Percentiles rank a stretch among this genome's conserved stretches.
These are phyloP conservation scores for Leishmania tarentolae DNA, from an alignment of 208 protist genomes.

Conservation along the genomic window DNA sequence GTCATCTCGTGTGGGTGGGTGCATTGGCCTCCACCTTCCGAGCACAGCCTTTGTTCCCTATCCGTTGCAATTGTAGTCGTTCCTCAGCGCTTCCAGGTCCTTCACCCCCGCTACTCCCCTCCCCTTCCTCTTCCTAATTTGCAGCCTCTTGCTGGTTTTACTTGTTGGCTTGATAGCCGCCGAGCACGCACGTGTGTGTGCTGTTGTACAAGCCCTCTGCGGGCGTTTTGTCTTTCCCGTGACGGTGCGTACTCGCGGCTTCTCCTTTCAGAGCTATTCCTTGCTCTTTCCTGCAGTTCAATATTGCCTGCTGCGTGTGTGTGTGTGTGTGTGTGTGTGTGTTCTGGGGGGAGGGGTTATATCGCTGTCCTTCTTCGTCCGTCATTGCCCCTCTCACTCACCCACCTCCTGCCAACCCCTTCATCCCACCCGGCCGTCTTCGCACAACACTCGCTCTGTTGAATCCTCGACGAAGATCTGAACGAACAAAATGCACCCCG, in stretches of 20 bases:
- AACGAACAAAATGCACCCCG: background rate
- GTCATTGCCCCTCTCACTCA: background rate
- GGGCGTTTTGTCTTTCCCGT: background rate
- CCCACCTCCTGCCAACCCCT: background rate
- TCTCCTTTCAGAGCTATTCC: background rate
- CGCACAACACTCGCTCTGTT: background rate
- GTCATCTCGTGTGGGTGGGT: constrained; percentile 1
- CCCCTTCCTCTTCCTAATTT: background rate
- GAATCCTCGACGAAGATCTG: background rate
- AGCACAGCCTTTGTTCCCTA: background rate
- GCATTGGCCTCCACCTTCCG: background rate
- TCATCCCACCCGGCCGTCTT: background rate
- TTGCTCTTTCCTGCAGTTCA: background rate
- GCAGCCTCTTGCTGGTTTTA: background rate
- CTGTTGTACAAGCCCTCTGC: background rate
- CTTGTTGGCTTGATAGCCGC: background rate
- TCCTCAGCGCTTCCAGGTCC: background rate
- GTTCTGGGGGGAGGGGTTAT: background rate
- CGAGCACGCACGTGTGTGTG: background rate
- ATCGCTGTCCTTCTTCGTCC: background rate
- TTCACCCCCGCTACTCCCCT: background rate
- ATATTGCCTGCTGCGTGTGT: constrained; percentile 1
- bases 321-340: background rate
- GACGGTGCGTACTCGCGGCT: background rate
- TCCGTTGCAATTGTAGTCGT: background rate